phyloP scores from a whole-genome alignment of 78 protist species.

The Protostelium mycophagum region DNA sequence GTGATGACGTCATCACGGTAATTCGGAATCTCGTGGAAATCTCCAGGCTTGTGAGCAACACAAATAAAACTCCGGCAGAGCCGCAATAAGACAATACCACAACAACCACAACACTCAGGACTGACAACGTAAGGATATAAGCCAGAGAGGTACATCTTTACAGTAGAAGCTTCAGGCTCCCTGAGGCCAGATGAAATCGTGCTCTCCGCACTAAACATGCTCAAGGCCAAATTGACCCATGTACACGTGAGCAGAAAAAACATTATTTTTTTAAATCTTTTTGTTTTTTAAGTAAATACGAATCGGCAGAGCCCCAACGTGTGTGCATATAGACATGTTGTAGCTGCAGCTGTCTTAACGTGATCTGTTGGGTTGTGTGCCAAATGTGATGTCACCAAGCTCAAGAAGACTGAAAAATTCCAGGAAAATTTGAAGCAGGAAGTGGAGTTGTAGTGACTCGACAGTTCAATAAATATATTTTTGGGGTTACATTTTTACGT shows the following conservation, averaged over 20 bases:
- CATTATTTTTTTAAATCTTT: neutral
- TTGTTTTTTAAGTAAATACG: neutral
- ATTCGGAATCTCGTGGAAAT: too few relatives aligned
- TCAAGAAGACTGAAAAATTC: too few relatives aligned
- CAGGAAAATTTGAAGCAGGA: neutral
- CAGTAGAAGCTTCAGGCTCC: conserved; percentile 60
- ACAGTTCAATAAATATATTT: too few relatives aligned
- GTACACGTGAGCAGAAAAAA: conserved; percentile 10
- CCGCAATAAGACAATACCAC: too few relatives aligned
- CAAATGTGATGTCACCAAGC: too few relatives aligned
- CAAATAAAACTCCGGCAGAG: too few relatives aligned
- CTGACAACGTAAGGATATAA: conserved; percentile 3
- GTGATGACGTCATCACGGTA: neutral
- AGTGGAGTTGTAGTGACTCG: neutral
- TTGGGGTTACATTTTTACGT: too few relatives aligned
- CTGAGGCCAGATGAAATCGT: conserved; percentile 61
- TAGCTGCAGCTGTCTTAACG: too few relatives aligned
- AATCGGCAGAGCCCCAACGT: neutral
- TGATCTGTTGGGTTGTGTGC: too few relatives aligned
- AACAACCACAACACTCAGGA: too few relatives aligned
- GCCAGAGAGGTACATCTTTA: conserved; percentile 42
- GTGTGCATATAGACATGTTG: too few relatives aligned
- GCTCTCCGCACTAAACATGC: conserved; percentile 27
- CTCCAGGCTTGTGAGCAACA: too few relatives aligned
- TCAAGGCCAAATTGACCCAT: conserved; percentile 43